These are phyloP conservation scores for Cadophora sp. DNA, from an alignment of 2,329 filamentous ascomycete species.

Conservation along the genomic window DNA sequence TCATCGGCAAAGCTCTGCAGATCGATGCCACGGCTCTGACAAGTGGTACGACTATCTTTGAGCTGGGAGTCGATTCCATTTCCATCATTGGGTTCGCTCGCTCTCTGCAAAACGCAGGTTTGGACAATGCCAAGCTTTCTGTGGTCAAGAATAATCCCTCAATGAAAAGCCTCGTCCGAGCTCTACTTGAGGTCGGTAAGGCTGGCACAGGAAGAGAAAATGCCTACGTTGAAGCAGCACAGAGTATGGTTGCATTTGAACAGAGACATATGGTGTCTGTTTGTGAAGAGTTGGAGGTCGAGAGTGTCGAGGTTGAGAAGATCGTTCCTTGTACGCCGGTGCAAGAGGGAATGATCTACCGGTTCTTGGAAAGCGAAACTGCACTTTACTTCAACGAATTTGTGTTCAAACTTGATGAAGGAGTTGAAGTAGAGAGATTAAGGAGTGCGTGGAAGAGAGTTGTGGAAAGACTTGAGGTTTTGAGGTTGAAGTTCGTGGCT, in stretches of 20 bases:
- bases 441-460: conserved; percentile 63
- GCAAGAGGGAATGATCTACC: conserved; percentile 85
- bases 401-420: conserved; percentile 57
- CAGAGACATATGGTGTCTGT: conserved; percentile 40
- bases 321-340: conserved; percentile 85
- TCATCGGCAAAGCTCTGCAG: conserved; percentile 53
- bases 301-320: conserved; percentile 65
- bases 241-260: conserved; percentile 49
- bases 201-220: conserved; percentile 28
- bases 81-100: conserved; percentile 76
- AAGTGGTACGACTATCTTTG: conserved; percentile 75
- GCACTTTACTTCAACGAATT: conserved; percentile 82
- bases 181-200: conserved; percentile 32
- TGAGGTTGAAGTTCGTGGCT: conserved; percentile 75
- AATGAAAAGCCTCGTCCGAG: conserved; percentile 53
- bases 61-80: conserved; percentile 88
- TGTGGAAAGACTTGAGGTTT: conserved; percentile 61
- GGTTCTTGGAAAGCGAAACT: conserved; percentile 62
- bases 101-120: conserved; percentile 67
- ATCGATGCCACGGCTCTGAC: conserved; percentile 48
- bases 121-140: conserved; percentile 66
- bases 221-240: conserved; percentile 45
- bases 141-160: conserved; percentile 69
- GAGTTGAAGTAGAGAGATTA: conserved; percentile 56
- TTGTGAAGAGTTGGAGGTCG: conserved; percentile 57